Evolutionary conservation across 805 yeast genomes (phyloP).

Genomic region (Soucietia sequanensis): DNA sequence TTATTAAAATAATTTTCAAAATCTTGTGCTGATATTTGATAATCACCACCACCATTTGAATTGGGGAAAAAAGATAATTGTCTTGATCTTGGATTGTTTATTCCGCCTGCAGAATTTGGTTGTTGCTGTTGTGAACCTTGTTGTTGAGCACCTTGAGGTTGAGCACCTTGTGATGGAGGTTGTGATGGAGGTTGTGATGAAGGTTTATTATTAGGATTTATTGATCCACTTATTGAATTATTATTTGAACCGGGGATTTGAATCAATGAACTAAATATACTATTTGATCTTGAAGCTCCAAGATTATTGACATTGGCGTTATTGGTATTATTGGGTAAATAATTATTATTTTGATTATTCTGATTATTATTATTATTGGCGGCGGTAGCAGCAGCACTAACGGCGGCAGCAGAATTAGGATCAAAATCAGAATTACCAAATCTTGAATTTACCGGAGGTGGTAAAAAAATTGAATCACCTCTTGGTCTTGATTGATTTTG

Average conservation of each 20-base stretch:
- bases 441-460: constrained; percentile 31
- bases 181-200: not conserved
- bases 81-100: constrained; percentile 10
- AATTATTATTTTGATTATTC: constrained; percentile 4
- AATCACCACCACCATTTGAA: constrained; percentile 10
- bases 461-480: constrained; percentile 38
- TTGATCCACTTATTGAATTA: constrained; percentile 32
- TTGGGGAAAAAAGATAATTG: constrained; percentile 19
- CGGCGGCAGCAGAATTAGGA: constrained; percentile 8
- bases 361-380: not conserved
- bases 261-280: constrained; percentile 38
- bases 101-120: constrained; percentile 12
- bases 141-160: constrained; percentile 1
- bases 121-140: constrained; percentile 2
- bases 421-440: constrained; percentile 1
- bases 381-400: constrained; percentile 19
- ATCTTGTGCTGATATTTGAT: constrained; percentile 25
- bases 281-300: constrained; percentile 30
- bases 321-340: constrained; percentile 7
- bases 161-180: not conserved
- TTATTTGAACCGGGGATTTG: constrained; percentile 36
- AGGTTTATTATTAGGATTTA: constrained; percentile 3
- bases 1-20: constrained; percentile 31
- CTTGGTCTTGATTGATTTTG: constrained; percentile 23
- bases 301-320: constrained; percentile 3